Evolutionary conservation across 73 alveolate genomes (phyloP).

Genomic region (Uronychia binucleata): DNA sequence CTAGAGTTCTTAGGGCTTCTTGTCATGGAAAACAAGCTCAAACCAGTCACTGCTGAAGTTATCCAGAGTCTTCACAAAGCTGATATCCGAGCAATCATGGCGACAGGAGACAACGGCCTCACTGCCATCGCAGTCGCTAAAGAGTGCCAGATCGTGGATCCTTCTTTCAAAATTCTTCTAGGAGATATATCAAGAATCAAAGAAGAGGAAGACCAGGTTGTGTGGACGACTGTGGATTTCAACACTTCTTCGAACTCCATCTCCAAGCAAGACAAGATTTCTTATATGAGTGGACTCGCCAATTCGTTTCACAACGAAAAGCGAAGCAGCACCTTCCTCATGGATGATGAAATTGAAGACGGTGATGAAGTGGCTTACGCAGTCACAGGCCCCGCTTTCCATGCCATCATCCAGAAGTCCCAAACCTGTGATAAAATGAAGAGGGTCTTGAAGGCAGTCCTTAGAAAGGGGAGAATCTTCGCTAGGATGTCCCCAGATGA

Average conservation of each 20-base stretch:
- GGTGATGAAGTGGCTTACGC: too few relatives aligned
- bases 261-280: too few relatives aligned
- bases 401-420: too few relatives aligned
- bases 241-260: too few relatives aligned
- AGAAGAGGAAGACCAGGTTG: too few relatives aligned
- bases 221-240: too few relatives aligned
- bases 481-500: conserved; percentile 92
- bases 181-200: conserved; percentile 88
- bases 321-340: too few relatives aligned
- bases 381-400: not conserved
- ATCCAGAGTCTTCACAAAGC: conserved; percentile 49
- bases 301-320: too few relatives aligned
- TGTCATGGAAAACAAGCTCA: conserved; percentile 74
- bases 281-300: too few relatives aligned
- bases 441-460: too few relatives aligned
- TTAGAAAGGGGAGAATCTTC: conserved; percentile 42
- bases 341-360: too few relatives aligned
- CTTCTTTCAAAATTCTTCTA: conserved; percentile 64
- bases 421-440: too few relatives aligned
- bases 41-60: conserved; percentile 67
- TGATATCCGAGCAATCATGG: conserved; percentile 57
- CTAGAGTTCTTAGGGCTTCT: conserved; percentile 75
- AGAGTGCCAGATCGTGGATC: conserved; percentile 40
- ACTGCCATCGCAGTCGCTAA: conserved; percentile 60
- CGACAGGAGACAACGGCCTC: conserved; percentile 60